Evolutionary conservation across 805 yeast genomes (phyloP).

Genomic region (Wickerhamiella siamensis): DNA sequence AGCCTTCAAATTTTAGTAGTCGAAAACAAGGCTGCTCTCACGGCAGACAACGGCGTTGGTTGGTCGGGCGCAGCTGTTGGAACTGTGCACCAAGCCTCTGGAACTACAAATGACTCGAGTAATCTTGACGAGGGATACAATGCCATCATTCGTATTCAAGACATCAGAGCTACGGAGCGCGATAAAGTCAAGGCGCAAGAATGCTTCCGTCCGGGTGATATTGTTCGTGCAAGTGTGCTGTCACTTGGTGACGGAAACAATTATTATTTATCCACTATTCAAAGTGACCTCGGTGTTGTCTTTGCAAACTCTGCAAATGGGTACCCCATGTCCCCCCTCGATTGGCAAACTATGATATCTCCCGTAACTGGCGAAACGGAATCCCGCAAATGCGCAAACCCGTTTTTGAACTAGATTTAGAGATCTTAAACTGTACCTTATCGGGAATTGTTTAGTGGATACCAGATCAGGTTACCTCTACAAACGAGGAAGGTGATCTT

Average conservation of each 20-base stretch:
- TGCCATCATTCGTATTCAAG: constrained; percentile 75
- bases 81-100: constrained; percentile 18
- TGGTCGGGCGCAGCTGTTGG: constrained; percentile 32
- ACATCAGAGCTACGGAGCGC: constrained; percentile 79
- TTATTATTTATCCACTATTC: constrained; percentile 78
- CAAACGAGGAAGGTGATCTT: too few relatives aligned
- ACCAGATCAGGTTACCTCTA: too few relatives aligned
- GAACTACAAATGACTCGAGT: constrained; percentile 28
- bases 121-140: constrained; percentile 71
- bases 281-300: constrained; percentile 85
- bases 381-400: constrained; percentile 83
- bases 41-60: constrained; percentile 54
- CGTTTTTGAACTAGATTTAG: constrained; percentile 31
- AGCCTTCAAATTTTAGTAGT: constrained; percentile 61
- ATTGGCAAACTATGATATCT: constrained; percentile 90
- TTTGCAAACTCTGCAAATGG: constrained; percentile 69
- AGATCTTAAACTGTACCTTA: too few relatives aligned
- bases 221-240: constrained; percentile 64
- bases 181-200: constrained; percentile 71
- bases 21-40: constrained; percentile 43
- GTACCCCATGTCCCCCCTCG: constrained; percentile 69
- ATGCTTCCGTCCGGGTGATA: constrained; percentile 81
- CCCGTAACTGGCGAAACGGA: constrained; percentile 62
- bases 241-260: constrained; percentile 90
- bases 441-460: not conserved